A percentile compares a stretch with the other conserved stretches of the same genome.
Evolutionary conservation across 495 filamentous ascomycete species (phyloP).

Genomic region (Lindgomyces ingoldianus): DNA sequence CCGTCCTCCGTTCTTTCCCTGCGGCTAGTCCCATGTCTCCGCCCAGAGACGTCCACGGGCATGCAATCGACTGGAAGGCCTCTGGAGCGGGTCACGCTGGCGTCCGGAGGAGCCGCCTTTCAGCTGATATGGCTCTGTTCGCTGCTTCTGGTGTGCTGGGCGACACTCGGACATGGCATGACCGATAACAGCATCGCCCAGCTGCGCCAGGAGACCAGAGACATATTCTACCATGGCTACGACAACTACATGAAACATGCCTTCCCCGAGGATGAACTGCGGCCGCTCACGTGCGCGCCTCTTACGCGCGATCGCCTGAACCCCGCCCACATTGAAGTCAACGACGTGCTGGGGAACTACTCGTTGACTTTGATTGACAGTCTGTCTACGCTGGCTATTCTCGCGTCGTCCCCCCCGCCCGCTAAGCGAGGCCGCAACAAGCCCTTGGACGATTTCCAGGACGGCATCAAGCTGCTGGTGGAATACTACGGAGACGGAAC

Average conservation of each 20-base stretch:
- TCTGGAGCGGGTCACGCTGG: conserved; percentile 8
- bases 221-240: conserved; percentile 97
- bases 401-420: conserved; percentile 62
- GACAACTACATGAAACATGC: conserved; percentile 92
- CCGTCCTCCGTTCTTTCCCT: not conserved
- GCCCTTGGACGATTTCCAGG: conserved; percentile 74
- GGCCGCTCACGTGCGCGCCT: conserved; percentile 81
- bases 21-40: conserved; percentile 31
- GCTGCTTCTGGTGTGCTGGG: conserved; percentile 20
- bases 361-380: conserved; percentile 94
- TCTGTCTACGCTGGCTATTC: conserved; percentile 85
- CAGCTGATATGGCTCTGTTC: conserved; percentile 37
- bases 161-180: conserved; percentile 41
- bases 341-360: conserved; percentile 96
- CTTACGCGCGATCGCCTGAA: conserved; percentile 79
- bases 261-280: conserved; percentile 95
- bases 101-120: conserved; percentile 15
- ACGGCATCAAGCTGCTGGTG: conserved; percentile 76
- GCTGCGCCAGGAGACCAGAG: conserved; percentile 70
- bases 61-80: conserved; percentile 34
- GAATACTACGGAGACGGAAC: conserved; percentile 84
- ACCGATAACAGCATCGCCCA: conserved; percentile 40
- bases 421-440: conserved; percentile 56
- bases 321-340: conserved; percentile 80
- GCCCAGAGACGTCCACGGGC: conserved; percentile 15